These are phyloP conservation scores for Lachancea waltii DNA, from an alignment of 805 yeast genomes.

Conservation along the genomic window DNA sequence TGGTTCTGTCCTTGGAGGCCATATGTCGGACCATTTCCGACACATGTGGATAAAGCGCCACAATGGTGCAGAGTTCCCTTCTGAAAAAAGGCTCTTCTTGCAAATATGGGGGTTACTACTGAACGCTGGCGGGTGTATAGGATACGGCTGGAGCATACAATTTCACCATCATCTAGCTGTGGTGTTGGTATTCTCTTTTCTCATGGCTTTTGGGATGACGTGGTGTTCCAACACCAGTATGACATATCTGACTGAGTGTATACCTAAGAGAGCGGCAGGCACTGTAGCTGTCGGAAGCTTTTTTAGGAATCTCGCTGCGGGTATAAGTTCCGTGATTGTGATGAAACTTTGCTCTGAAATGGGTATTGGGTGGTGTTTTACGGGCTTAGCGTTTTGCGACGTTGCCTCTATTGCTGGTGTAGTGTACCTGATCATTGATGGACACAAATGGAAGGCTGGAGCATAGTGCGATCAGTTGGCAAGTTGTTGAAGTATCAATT, in stretches of 20 bases:
- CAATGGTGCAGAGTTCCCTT: slow-evolving; percentile 32
- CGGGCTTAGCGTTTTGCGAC: slow-evolving; percentile 40
- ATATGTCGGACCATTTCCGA: slow-evolving; percentile 38
- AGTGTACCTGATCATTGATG: slow-evolving; percentile 15
- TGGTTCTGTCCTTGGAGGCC: slow-evolving; percentile 47
- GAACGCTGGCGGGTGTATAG: slow-evolving; percentile 40
- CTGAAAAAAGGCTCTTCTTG: slow-evolving; percentile 41
- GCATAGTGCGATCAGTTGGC: no score
- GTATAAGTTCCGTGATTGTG: slow-evolving; percentile 43
- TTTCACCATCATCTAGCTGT: slow-evolving; percentile 34
- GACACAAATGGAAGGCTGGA: slow-evolving; percentile 5
- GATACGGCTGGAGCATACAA: slow-evolving; percentile 49
- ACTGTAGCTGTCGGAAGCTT: slow-evolving; percentile 49
- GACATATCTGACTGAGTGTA: slow-evolving; percentile 47
- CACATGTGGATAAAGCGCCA: slow-evolving; percentile 26
- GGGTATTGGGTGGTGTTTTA: slow-evolving; percentile 52
- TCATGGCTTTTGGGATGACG: slow-evolving; percentile 48
- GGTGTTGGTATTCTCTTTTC: slow-evolving; percentile 39
- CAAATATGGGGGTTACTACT: slow-evolving; percentile 40
- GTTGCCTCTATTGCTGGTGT: slow-evolving; percentile 22
- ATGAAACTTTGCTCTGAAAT: slow-evolving; percentile 30
- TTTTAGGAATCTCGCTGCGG: slow-evolving; percentile 49
- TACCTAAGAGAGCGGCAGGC: slow-evolving; percentile 45
- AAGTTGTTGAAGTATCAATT: no score
- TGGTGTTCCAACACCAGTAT: slow-evolving; percentile 50